Evolutionary conservation across 2,329 filamentous ascomycete species (phyloP).

Genomic region (Drechslerella coelobrocha): DNA sequence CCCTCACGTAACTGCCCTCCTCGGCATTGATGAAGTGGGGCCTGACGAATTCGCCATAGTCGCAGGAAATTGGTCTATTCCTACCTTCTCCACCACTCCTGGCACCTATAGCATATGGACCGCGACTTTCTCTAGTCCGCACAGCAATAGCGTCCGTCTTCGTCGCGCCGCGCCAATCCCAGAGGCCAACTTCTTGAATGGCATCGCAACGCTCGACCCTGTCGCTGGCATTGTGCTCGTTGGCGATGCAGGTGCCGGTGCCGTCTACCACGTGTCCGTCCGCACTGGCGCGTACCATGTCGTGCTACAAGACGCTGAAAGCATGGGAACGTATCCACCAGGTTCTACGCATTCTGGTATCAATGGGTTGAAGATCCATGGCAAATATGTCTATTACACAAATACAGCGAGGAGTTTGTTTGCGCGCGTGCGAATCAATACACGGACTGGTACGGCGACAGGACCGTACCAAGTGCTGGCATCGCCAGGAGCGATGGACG

Average conservation of each 20-base stretch:
- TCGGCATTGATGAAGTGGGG: slow-evolving; percentile 14
- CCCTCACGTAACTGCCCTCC: slow-evolving; percentile 5
- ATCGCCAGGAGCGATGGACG: slow-evolving; percentile 11
- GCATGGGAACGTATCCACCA: slow-evolving; percentile 13
- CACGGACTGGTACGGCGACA: background rate
- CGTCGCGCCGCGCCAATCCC: slow-evolving; percentile 4
- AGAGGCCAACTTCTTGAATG: slow-evolving; percentile 7
- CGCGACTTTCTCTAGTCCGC: slow-evolving; percentile 2
- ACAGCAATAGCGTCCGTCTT: background rate
- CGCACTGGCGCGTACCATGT: slow-evolving; percentile 7
- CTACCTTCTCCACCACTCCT: slow-evolving; percentile 16
- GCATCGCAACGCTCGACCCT: slow-evolving; percentile 7
- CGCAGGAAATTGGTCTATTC: slow-evolving; percentile 17
- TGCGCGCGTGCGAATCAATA: slow-evolving; percentile 5
- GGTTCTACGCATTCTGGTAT: slow-evolving; percentile 15
- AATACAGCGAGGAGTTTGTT: slow-evolving; percentile 12
- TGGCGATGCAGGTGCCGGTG: slow-evolving; percentile 11
- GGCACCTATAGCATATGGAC: slow-evolving; percentile 22
- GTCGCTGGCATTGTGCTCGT: background rate
- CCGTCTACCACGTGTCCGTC: slow-evolving; percentile 13
- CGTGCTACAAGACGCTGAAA: slow-evolving; percentile 5
- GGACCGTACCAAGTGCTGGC: slow-evolving; percentile 11
- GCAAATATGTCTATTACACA: slow-evolving; percentile 14
- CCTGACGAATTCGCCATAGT: slow-evolving; percentile 20
- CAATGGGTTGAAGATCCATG: slow-evolving; percentile 14